Evolutionary conservation across 805 yeast genomes (phyloP), one percentile per base, ranked within the genome.

Genomic region (Yamadazyma tumulicola): DNA sequence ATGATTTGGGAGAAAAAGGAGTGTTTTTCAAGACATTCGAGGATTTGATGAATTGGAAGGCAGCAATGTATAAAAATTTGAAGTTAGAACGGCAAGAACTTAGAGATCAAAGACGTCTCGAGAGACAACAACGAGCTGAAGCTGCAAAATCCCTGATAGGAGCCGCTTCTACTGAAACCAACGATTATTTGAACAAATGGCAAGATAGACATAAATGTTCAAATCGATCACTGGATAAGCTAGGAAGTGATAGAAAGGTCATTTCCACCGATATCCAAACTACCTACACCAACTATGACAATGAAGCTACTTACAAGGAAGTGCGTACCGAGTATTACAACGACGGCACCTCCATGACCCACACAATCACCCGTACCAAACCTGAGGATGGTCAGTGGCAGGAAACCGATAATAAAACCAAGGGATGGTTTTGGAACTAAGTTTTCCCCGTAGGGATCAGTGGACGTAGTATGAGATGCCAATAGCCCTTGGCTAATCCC

Each of bases 21-120:
- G 37, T 68, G 6, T 85, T 72, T 56, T 88, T 86, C 64, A 66
- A 67, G 16, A 81, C 75, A 34, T 81, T 74, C 54, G 77, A 77
- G 18, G 82, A 76, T 22, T 77, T 72, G 41, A 57, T 88, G 52
- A 74, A 73, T 37, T 87, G 93, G 89, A 74, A 70, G 47, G 55
- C 69, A n/a, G 61, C 67, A 26, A 77, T 78, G 76, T 67, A 59
- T 33, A 64, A 67, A 35, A 48, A 67, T n/a, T 48, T 66, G n/a
- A 64, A 60, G 34, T 48, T 56, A 31, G 38, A 29, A 35, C 11
- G 24, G 5, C 23, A 32, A 14, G 30, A 32, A 11, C 17, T 29
- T 14, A 4, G 27, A 17, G 10, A 17, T n/a, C 24, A 22, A 31
- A 17, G 10, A 7, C 8, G 17, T 8, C 13, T 10, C 18, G 5